Base-by-base conservation (phyloP, 208 protist species). In the Leishmania turanica region DNA sequence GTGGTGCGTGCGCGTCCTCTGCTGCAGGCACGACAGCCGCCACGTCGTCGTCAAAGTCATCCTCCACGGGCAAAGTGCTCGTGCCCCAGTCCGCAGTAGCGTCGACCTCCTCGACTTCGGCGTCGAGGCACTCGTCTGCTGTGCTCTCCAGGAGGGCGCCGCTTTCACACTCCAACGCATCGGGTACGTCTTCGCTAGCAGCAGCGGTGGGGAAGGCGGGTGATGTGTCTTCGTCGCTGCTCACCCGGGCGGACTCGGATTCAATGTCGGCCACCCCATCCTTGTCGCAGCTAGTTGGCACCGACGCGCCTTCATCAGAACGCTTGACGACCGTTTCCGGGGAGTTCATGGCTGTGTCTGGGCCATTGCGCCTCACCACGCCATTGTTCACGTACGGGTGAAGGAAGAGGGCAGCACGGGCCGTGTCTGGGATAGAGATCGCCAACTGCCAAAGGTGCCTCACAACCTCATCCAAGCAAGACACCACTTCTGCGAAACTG, bases 371-470 rank as follows among this genome's bases (percentile, higher is more conserved):
- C 24, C n/a, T 27, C 11, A 47, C 42, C 24, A 37, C 27, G 27
- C 2, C 21, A 45, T 3, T n/a, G 17, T 8, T 11, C 42, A 69
- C 5, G 45, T 19, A 34, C 7, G 56, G 81, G 15, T 45, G 7
- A 49, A 84, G 60, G 60, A 51, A 15, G 2, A 78, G 58, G 9
- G 45, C n/a, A 40, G 64, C 45, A 13, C 79, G 74, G 5, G 68
- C 84, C 4, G 84, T 13, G 40, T 80, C 77, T 15, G 69, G 60
- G 8, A 81, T 51, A n/a, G 56, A 49, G 53, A 87, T 80, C 24
- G 73, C 78, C 37, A 79, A 53, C 75, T 81, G 79, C 84, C 84
- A 79, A 0, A 84, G 77, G 40, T 84, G 68, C 42, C 24, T 53
- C 60, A 84, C 1, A 17, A 84, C 76, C 6, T 82, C 82, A 21